Evolutionary conservation across 2,329 filamentous ascomycete genomes (phyloP).

Genomic region (Trichoderma atrobrunneum): DNA sequence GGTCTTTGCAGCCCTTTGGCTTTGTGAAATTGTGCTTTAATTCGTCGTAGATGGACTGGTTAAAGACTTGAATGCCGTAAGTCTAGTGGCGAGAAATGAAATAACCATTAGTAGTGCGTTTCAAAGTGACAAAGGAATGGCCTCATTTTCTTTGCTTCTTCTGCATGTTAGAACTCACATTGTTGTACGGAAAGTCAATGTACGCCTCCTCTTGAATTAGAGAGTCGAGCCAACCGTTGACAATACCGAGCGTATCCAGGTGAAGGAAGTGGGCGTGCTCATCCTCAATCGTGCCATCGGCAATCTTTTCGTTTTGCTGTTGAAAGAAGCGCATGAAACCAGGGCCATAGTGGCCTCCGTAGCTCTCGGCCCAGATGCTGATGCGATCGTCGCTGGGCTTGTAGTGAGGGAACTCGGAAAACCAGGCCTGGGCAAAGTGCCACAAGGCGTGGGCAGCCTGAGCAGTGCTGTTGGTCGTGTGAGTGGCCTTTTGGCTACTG

Average conservation of each 20-base stretch:
- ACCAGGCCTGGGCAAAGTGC: constrained; percentile 64
- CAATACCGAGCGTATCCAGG: constrained; percentile 62
- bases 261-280: constrained; percentile 49
- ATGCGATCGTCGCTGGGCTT: constrained; percentile 54
- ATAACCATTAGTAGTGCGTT: neutral
- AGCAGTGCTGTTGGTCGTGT: constrained; percentile 48
- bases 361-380: constrained; percentile 66
- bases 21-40: constrained; percentile 31
- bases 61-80: constrained; percentile 60
- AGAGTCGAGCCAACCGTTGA: constrained; percentile 68
- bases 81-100: constrained; percentile 24
- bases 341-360: constrained; percentile 68
- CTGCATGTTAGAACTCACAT: constrained; percentile 40
- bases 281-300: constrained; percentile 28
- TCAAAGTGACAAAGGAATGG: neutral
- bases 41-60: constrained; percentile 38
- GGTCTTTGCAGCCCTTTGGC: constrained; percentile 50
- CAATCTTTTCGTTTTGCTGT: constrained; percentile 56
- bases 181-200: constrained; percentile 57
- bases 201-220: constrained; percentile 57
- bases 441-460: constrained; percentile 57
- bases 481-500: constrained; percentile 30
- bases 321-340: constrained; percentile 58
- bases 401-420: constrained; percentile 57
- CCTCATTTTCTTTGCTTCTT: neutral